Base-by-base conservation (phyloP, 345 rosid species). In the Rhodomyrtus tomentosa region DNA sequence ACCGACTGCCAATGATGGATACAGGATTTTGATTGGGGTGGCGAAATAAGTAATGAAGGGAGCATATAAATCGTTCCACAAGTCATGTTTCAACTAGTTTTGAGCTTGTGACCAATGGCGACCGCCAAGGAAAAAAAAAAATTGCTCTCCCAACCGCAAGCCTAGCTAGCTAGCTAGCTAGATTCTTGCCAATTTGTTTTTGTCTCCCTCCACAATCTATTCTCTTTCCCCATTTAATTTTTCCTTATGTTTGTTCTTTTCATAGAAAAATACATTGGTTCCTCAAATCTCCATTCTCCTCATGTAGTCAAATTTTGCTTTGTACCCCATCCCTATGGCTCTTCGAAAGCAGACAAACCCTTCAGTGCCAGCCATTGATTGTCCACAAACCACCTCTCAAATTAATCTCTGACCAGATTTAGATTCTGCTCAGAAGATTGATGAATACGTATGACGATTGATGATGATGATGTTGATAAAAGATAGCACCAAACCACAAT, bases 291-390 rank as follows among this genome's bases (percentile, higher is more conserved):
- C 42, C 18, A 22, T 51, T 80, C 81, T 4, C 50, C 53, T 53
- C 45, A 42, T 53, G 53, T n/a, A 53, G 83, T 83, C 87, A 87
- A 85, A 83, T 5, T 42, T 50, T 51, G 84, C 55, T 80, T 86
- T 86, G 50, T 55, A 54, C 52, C 16, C 82, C 82, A 49, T 55
- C 74, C 58, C 84, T 82, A 3, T 20, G 83, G 86, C 54, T 74
- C 38, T 55, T 48, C 16, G 52, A 82, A 82, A 87, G 80, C 82
- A 84, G 88, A 82, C 84, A 86, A 84, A n/a, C 38, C 80, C 68
- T 55, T 45, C 56, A 82, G 83, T 84, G 95, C 90, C 95, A 90
- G 92, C 90, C 89, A 0, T 89, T 89, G 72, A 62, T 24, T 89
- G 90, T 87, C 83, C 88, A 36, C 68, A 73, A 87, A 83, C 86